Conservation (phyloP, 495 filamentous ascomycete genomes). For the Staphylotrichum tortipilum region DNA sequence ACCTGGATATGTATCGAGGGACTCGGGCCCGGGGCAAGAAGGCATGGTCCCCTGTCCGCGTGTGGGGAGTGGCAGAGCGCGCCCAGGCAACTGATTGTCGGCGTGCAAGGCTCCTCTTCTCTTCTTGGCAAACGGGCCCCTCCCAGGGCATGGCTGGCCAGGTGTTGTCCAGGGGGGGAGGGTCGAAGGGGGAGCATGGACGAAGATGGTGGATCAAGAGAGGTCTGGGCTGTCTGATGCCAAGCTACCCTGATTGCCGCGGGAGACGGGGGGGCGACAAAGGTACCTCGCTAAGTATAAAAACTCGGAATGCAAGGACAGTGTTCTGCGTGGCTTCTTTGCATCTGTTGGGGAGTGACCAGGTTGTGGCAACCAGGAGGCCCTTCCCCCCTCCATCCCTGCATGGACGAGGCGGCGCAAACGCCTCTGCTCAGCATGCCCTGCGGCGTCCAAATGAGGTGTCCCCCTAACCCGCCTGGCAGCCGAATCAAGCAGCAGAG, state of each 20-base stretch:
- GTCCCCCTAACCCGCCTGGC: not conserved
- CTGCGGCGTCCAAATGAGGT: not conserved
- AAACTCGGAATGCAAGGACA: constrained; percentile 11
- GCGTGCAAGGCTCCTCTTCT: too few species aligned
- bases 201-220: not conserved
- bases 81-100: too few species aligned
- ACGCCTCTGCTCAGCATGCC: not conserved
- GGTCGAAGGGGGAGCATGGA: not conserved
- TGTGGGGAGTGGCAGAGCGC: constrained; percentile 5
- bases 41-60: not conserved
- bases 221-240: not conserved
- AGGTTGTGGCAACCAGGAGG: not conserved
- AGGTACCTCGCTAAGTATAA: constrained; percentile 15
- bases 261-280: not conserved
- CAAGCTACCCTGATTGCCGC: not conserved
- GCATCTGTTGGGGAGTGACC: not conserved
- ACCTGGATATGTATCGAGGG: not conserved
- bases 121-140: too few species aligned
- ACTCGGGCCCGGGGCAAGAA: not conserved
- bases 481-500: not conserved
- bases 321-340: constrained; percentile 10
- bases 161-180: too few species aligned
- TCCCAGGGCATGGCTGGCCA: not conserved
- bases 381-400: too few species aligned
- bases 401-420: constrained; percentile 2